Percentiles rank a stretch among this genome's conserved stretches.
These are phyloP conservation scores for Spathaspora boniae DNA, from an alignment of 805 yeast genomes.

Conservation along the genomic window DNA sequence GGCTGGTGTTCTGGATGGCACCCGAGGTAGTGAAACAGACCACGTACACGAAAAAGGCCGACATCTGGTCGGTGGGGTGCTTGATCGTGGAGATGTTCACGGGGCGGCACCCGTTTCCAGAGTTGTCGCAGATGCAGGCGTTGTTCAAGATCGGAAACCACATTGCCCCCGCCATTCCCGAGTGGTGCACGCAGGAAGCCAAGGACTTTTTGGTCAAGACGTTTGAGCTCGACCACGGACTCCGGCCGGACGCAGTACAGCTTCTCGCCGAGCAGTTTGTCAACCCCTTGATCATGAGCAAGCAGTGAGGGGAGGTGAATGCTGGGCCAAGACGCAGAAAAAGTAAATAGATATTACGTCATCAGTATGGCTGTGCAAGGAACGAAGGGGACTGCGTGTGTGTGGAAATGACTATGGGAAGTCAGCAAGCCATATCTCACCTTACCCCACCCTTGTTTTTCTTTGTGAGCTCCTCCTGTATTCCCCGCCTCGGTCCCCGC, in stretches of 20 bases:
- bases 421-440: no score
- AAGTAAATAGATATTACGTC: no score
- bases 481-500: no score
- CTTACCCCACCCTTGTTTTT: no score
- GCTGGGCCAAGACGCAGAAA: no score
- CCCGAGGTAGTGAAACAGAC: constrained; percentile 97
- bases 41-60: constrained; percentile 87
- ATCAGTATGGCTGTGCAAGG: no score
- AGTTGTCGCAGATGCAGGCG: constrained; percentile 94
- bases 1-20: constrained; percentile 98
- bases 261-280: constrained; percentile 64
- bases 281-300: constrained; percentile 44
- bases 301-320: constrained; percentile 15
- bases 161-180: constrained; percentile 76
- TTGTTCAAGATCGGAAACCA: constrained; percentile 90
- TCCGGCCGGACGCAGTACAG: constrained; percentile 72
- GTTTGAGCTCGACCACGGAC: constrained; percentile 70
- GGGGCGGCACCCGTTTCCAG: constrained; percentile 94
- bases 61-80: constrained; percentile 97
- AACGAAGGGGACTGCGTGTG: no score
- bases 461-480: no score
- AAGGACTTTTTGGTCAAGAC: constrained; percentile 61
- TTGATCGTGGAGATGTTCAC: constrained; percentile 92
- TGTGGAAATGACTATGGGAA: no score
- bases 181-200: constrained; percentile 65